phyloP scores from a whole-genome alignment of 2,329 filamentous ascomycete species.

The Alternaria viburni region DNA sequence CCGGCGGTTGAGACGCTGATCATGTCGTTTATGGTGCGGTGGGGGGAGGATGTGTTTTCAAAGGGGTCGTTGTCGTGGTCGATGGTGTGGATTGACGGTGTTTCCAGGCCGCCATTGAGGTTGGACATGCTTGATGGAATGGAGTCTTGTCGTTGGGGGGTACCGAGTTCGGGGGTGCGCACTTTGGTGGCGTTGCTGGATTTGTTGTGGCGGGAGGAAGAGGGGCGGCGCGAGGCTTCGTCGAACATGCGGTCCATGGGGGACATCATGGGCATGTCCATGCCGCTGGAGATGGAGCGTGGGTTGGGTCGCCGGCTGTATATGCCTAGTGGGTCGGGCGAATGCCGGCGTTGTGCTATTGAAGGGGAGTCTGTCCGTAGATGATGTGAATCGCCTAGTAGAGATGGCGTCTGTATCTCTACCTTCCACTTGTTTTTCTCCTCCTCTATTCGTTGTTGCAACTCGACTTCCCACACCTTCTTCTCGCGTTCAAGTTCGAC shows the following conservation, averaged over 20 bases:
- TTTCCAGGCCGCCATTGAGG: slow-evolving; percentile 50
- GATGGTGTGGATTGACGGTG: slow-evolving; percentile 56
- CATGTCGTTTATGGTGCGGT: slow-evolving; percentile 73
- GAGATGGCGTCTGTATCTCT: slow-evolving; percentile 48
- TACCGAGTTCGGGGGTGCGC: slow-evolving; percentile 47
- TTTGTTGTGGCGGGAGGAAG: slow-evolving; percentile 41
- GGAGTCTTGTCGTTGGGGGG: slow-evolving; percentile 45
- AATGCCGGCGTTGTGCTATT: slow-evolving; percentile 49
- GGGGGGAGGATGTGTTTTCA: slow-evolving; percentile 66
- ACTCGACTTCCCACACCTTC: slow-evolving; percentile 63
- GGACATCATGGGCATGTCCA: slow-evolving; percentile 41
- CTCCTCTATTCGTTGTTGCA: slow-evolving; percentile 67
- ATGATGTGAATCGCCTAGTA: slow-evolving; percentile 29
- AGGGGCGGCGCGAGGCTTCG: slow-evolving; percentile 44
- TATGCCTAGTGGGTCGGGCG: slow-evolving; percentile 45
- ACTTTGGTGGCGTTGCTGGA: slow-evolving; percentile 23
- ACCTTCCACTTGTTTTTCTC: slow-evolving; percentile 67
- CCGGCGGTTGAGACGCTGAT: slow-evolving; percentile 87
- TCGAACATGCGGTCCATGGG: slow-evolving; percentile 47
- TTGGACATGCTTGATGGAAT: slow-evolving; percentile 39
- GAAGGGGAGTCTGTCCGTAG: slow-evolving; percentile 48
- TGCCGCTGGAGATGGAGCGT: slow-evolving; percentile 37
- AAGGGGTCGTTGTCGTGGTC: slow-evolving; percentile 56
- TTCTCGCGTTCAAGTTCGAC: slow-evolving; percentile 65
- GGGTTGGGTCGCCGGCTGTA: slow-evolving; percentile 32